A percentile compares a stretch with the other conserved stretches of the same genome.
Evolutionary conservation across 768 basidiomycete genomes (phyloP).

Genomic region (Lepiota brunneoincarnata): DNA sequence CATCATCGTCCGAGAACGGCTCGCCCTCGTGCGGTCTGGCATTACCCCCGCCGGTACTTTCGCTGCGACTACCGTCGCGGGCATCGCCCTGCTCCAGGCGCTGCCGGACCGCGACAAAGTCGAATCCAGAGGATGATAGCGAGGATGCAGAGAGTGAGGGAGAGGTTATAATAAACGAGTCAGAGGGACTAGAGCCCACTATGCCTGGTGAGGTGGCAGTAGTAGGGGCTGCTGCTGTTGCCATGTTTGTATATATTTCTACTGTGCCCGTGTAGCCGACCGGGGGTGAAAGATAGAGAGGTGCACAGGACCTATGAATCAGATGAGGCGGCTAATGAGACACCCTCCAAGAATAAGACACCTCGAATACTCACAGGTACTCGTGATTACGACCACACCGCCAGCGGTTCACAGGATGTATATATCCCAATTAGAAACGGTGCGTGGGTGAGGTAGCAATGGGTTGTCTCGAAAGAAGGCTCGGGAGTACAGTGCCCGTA

Average conservation of each 20-base stretch:
- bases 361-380: no score
- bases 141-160: slow-evolving; percentile 24
- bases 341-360: no score
- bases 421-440: no score
- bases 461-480: no score
- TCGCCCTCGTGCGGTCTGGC: neutral
- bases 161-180: slow-evolving; percentile 16
- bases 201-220: neutral
- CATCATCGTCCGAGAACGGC: slow-evolving; percentile 43
- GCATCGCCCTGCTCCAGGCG: neutral
- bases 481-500: no score
- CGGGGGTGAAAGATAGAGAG: no score
- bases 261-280: neutral
- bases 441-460: no score
- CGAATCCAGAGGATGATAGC: slow-evolving; percentile 27
- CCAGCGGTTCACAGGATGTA: no score
- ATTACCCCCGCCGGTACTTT: neutral
- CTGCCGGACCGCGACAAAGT: slow-evolving; percentile 21
- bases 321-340: no score
- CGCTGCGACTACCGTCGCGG: no score
- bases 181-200: slow-evolving; percentile 9
- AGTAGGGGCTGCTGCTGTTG: slow-evolving; percentile 2
- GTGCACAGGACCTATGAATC: no score
- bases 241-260: slow-evolving; percentile 13
- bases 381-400: no score